These are phyloP conservation scores for Misopates orontium DNA, from an alignment of 257 asterid genomes.

Conservation along the genomic window DNA sequence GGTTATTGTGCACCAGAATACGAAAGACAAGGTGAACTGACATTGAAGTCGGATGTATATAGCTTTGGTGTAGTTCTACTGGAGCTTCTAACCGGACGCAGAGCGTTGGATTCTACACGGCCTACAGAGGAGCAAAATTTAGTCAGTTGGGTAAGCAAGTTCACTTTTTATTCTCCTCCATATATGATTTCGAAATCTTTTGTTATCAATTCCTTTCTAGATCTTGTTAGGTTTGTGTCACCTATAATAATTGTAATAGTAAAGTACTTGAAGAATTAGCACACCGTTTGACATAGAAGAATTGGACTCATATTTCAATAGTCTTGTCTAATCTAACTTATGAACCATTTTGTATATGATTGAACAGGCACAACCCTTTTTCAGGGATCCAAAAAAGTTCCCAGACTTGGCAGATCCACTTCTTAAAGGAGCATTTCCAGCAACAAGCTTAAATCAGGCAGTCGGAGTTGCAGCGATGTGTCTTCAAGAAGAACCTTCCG, in stretches of 20 bases:
- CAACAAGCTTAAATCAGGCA: slow-evolving; percentile 69
- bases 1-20: slow-evolving; percentile 88
- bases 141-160: slow-evolving; percentile 67
- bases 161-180: neutral
- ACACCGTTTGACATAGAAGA: too few relatives aligned
- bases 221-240: too few relatives aligned
- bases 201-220: too few relatives aligned
- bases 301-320: too few relatives aligned
- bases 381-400: slow-evolving; percentile 66
- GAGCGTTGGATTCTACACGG: slow-evolving; percentile 57
- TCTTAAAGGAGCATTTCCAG: slow-evolving; percentile 48
- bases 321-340: slow-evolving; percentile 15
- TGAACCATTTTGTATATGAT: slow-evolving; percentile 9
- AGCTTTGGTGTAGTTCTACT: slow-evolving; percentile 77
- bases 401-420: slow-evolving; percentile 82
- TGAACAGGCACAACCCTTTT: slow-evolving; percentile 63
- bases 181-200: too few relatives aligned
- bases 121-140: slow-evolving; percentile 66
- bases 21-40: slow-evolving; percentile 63
- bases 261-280: too few relatives aligned
- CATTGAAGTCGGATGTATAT: slow-evolving; percentile 76
- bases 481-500: slow-evolving; percentile 79
- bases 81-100: slow-evolving; percentile 81
- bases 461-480: slow-evolving; percentile 92
- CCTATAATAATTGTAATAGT: too few relatives aligned